Percentiles rank a stretch among this genome's conserved stretches.
These are phyloP conservation scores for Alisma plantagoaquatica DNA, from an alignment of 106 monocot species.

Conservation along the genomic window DNA sequence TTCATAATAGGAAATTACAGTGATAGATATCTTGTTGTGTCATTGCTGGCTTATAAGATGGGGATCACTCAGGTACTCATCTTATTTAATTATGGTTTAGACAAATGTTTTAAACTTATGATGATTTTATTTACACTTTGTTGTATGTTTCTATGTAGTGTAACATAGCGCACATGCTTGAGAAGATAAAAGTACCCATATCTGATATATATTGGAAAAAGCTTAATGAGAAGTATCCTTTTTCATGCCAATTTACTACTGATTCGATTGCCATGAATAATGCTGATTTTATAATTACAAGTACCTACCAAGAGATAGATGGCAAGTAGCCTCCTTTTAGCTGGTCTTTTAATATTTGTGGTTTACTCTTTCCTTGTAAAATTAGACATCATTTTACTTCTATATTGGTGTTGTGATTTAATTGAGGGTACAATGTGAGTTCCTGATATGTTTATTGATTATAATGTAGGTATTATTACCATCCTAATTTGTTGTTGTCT, in stretches of 20 bases:
- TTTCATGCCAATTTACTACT: conserved; percentile 80
- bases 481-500: too few species aligned
- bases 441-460: too few species aligned
- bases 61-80: conserved; percentile 63
- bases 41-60: conserved; percentile 55
- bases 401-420: too few species aligned
- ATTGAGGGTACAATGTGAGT: too few species aligned
- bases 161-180: conserved; percentile 71
- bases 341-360: too few species aligned
- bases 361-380: too few species aligned
- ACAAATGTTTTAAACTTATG: not conserved
- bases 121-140: too few species aligned
- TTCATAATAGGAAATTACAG: too few species aligned
- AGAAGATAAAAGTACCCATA: conserved; percentile 77
- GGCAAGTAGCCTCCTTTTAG: too few species aligned
- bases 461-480: too few species aligned
- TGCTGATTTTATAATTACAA: conserved; percentile 80
- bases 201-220: conserved; percentile 82
- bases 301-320: conserved; percentile 79
- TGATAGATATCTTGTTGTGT: conserved; percentile 76
- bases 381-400: too few species aligned
- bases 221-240: conserved; percentile 66
- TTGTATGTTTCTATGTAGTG: conserved; percentile 28
- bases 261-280: conserved; percentile 84
- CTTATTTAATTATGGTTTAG: not conserved